Conservation (phyloP, 768 basidiomycete species). For the Clitopilus hobsonii region DNA sequence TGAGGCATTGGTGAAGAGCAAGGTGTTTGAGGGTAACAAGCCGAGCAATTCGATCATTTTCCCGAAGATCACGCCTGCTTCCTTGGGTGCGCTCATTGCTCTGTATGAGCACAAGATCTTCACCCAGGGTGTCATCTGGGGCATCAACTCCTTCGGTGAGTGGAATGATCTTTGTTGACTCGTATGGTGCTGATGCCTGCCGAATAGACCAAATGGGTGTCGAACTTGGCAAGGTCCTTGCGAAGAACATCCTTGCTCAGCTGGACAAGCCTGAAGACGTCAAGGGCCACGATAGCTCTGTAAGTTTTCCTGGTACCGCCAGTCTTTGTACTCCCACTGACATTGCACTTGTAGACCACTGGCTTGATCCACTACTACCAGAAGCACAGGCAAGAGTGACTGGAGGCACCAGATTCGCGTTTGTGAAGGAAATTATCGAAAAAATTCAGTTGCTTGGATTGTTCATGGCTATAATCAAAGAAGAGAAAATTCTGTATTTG, state of each 20-base stretch:
- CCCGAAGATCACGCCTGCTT: slow-evolving; percentile 86
- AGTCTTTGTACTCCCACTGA: background rate
- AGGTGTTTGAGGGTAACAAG: slow-evolving; percentile 96
- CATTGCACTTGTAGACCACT: slow-evolving; percentile 60
- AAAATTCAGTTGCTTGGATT: background rate
- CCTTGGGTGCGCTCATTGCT: slow-evolving; percentile 85
- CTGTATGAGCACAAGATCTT: slow-evolving; percentile 99
- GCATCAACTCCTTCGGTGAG: slow-evolving; percentile 95
- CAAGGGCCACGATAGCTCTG: slow-evolving; percentile 84
- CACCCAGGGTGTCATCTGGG: slow-evolving; percentile 95
- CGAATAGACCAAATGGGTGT: slow-evolving; percentile 96
- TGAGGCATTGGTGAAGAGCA: slow-evolving; percentile 88
- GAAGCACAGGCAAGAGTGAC: slow-evolving; percentile 73
- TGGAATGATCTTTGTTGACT: too few species aligned
- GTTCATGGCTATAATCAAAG: background rate
- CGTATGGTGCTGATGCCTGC: background rate
- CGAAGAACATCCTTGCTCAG: slow-evolving; percentile 92
- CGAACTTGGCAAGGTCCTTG: slow-evolving; percentile 95
- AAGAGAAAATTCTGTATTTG: background rate
- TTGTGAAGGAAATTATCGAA: background rate
- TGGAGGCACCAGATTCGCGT: background rate
- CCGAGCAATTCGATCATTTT: slow-evolving; percentile 97
- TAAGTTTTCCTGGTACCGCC: slow-evolving; percentile 20
- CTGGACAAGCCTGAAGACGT: slow-evolving; percentile 78
- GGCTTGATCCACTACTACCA: slow-evolving; percentile 98